Base-by-base conservation (phyloP, 176 grass and related monocot genomes). In the Carex pumila region DNA sequence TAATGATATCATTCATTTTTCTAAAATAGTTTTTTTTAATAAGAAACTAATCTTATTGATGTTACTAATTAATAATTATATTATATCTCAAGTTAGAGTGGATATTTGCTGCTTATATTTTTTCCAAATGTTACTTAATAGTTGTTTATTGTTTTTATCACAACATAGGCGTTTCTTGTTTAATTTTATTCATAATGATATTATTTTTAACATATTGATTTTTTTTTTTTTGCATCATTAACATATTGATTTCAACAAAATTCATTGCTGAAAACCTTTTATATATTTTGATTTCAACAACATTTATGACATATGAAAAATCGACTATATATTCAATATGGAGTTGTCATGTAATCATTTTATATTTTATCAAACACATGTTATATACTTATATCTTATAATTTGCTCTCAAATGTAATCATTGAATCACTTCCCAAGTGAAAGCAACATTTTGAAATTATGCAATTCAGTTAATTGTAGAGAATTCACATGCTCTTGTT, bases 381-480 rank as follows among this genome's bases (percentile, higher is more conserved):
- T 71, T 71, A 71, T 25, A 25, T 25, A 25, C 25, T 25, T 25
- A 25, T 12, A 71, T 45, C 6, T 21, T 47, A 47, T 19, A 71
- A 10, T 69, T 19, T 3, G 43, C 43, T 45, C 1, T 45, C 1
- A 45, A 69, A 39, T 13, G 21, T 54, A 75, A 47, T 71, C 13
- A 74, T 53, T 74, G 71, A 43, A 74, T 52, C 3, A 69, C 10
- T 4, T 17, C 1, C n/a, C 32, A 34, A 73, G 22, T 12, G 12
- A 29, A 10, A 22, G 19, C 0, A 50, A 25, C 4, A 50, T 25
- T 54, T 73, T 73, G 4, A 75, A 1, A 3, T 18, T 9, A 9
- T 56, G 52, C 73, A 57, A 78, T 78, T 78, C 15, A 45, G 37
- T 13, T 4, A 83, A 83, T 83, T 83, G 61, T 50, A 68, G 80